Evolutionary conservation across 2,329 filamentous ascomycete species (phyloP).

Genomic region (Microdochium paspali): DNA sequence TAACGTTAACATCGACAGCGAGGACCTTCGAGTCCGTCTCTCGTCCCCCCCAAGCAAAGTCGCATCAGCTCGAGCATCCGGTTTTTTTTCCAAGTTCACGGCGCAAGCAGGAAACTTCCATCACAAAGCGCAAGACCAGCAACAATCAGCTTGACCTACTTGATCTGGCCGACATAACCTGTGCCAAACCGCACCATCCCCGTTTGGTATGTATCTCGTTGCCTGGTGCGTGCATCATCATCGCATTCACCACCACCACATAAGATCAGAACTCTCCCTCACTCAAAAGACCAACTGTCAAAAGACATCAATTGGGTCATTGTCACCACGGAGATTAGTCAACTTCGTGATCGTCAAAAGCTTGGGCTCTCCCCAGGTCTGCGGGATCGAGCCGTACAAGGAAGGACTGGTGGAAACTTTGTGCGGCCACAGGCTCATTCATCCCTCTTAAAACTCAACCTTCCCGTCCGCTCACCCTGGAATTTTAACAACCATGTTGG

Average conservation of each 20-base stretch:
- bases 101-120: constrained; percentile 12
- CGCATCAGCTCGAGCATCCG: too few relatives aligned
- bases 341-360: constrained; percentile 25
- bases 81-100: not conserved
- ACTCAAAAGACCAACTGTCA: constrained; percentile 25
- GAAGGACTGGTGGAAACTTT: constrained; percentile 33
- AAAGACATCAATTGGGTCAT: constrained; percentile 32
- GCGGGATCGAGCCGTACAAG: constrained; percentile 31
- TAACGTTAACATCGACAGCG: constrained; percentile 26
- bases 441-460: constrained; percentile 16
- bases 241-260: too few relatives aligned
- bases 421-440: constrained; percentile 32
- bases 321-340: constrained; percentile 26
- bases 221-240: too few relatives aligned
- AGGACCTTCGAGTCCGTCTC: constrained; percentile 31
- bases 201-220: too few relatives aligned
- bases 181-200: too few relatives aligned
- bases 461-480: constrained; percentile 26
- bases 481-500: constrained; percentile 30
- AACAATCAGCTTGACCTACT: constrained; percentile 31
- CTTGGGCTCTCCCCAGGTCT: constrained; percentile 35
- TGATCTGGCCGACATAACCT: constrained; percentile 26
- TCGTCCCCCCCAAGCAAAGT: constrained; percentile 8
- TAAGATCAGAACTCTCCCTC: constrained; percentile 1
- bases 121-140: constrained; percentile 29